Base-by-base conservation (phyloP, 768 basidiomycete species). In the Lactifluus subvellereus region DNA sequence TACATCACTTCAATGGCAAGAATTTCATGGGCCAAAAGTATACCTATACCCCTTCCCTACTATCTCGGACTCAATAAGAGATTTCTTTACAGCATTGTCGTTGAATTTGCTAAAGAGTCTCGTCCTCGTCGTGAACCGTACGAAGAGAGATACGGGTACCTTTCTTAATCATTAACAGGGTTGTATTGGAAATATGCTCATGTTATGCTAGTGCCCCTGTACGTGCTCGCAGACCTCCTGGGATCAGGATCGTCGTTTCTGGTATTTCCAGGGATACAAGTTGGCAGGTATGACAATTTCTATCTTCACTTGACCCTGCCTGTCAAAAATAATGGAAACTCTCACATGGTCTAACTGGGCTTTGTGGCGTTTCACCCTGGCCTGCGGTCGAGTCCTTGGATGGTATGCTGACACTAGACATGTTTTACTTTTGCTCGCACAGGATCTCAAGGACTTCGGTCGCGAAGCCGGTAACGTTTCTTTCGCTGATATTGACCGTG, bases 361-460 rank as follows among this genome's bases (percentile, higher is more conserved):
- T 14, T 38, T 9, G 37, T 48, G 48, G 32, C 13, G 13, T 51
- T 33, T 27, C 7, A 38, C 52, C 20, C 43, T 54, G 48, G n/a
- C 40, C 18, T 22, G 18, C 22, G 35, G 30, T 58, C 37, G 32
- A 4, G 16, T 54, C 13, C 33, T 49, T 30, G 54, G 54, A 42
- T 40, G 18, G 33, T 56, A 48, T 59, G 40, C 66, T 65, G 35
- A 66, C 35, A 22, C 2, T 9, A 20, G 32, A 27, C n/a, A 37
- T 18, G 9, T 37, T 35, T 57, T 60, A 4, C 40, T 38, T 27
- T 54, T 59, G 14, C 45, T 54, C 50, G 38, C 35, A 71, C 81
- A 98, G 96, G 96, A 98, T 73, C 79, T 98, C 73, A 98, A 98
- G 77, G 96, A 98, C 72, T 98, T 95, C 65, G 96, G 94, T 69